Percentiles rank a stretch among this genome's conserved stretches.
These are phyloP conservation scores for Purpureocillium takamizusanense DNA, from an alignment of 2,329 filamentous ascomycete genomes.

Conservation along the genomic window DNA sequence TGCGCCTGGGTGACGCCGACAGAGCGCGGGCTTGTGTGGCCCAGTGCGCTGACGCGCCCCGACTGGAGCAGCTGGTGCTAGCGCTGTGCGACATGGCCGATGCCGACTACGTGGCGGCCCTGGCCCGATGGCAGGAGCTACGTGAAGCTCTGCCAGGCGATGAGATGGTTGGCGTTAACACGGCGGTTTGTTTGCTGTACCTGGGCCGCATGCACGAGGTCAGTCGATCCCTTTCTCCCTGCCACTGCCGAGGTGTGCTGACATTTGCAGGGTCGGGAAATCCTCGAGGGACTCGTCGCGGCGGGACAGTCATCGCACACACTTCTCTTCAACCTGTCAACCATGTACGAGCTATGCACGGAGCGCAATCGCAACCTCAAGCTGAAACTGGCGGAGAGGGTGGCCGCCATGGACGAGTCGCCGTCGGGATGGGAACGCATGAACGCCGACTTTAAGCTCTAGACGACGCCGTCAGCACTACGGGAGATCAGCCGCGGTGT, in stretches of 20 bases:
- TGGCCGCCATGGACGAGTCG: conserved; percentile 50
- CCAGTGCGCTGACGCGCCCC: conserved; percentile 18
- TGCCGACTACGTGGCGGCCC: conserved; percentile 58
- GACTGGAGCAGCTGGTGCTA: conserved; percentile 40
- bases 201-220: conserved; percentile 67
- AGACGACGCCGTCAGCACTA: conserved; percentile 1
- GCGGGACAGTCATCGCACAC: conserved; percentile 62
- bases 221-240: conserved; percentile 13
- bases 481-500: not conserved
- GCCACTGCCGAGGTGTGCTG: too few species aligned
- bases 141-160: conserved; percentile 33
- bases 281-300: conserved; percentile 59
- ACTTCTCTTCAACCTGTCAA: conserved; percentile 80
- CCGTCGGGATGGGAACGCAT: conserved; percentile 60
- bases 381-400: conserved; percentile 56
- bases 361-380: conserved; percentile 67
- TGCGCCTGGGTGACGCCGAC: conserved; percentile 69
- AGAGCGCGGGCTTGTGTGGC: conserved; percentile 51
- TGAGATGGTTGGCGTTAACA: conserved; percentile 71
- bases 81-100: conserved; percentile 74
- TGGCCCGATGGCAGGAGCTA: conserved; percentile 50
- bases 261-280: conserved; percentile 44
- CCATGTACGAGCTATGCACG: conserved; percentile 84
- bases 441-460: conserved; percentile 71
- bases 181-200: conserved; percentile 78